Conservation (phyloP, 345 rosid genomes). For the Eucalyptus brandiana region DNA sequence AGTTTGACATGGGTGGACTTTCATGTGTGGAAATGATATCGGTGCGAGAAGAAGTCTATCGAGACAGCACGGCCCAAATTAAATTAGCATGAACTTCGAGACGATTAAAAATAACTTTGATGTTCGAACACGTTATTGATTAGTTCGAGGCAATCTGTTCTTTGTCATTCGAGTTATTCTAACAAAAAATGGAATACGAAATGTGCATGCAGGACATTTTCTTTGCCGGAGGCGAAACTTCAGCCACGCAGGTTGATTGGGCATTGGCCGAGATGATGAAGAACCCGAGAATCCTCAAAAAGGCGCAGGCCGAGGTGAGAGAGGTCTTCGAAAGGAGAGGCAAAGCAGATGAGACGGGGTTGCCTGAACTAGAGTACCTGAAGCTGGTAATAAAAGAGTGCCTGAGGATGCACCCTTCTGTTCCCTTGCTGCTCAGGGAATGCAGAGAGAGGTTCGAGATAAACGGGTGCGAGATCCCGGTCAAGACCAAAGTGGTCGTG, state of each 20-base stretch:
- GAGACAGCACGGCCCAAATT: background rate
- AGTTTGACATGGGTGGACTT: background rate
- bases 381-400: slow-evolving; percentile 12
- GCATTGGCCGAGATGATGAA: slow-evolving; percentile 14
- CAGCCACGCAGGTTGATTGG: slow-evolving; percentile 6
- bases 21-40: background rate
- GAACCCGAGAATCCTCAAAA: slow-evolving; percentile 8
- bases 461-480: slow-evolving; percentile 8
- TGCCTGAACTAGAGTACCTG: background rate
- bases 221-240: slow-evolving; percentile 15
- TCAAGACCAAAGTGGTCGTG: slow-evolving; percentile 1
- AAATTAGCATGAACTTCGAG: background rate
- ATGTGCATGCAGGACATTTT: slow-evolving; percentile 5
- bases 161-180: background rate
- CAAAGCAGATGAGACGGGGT: background rate
- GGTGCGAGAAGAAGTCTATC: background rate
- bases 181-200: background rate
- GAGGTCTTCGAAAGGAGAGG: background rate
- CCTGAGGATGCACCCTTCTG: slow-evolving; percentile 14
- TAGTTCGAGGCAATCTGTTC: too few species aligned
- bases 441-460: background rate
- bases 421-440: slow-evolving; percentile 7
- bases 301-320: slow-evolving; percentile 15
- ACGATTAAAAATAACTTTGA: background rate
- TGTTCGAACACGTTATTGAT: too few species aligned